Evolutionary conservation across 306 rosid genomes (phyloP), one percentile per base, ranked within the genome.

Genomic region (Dryas alaskensis): DNA sequence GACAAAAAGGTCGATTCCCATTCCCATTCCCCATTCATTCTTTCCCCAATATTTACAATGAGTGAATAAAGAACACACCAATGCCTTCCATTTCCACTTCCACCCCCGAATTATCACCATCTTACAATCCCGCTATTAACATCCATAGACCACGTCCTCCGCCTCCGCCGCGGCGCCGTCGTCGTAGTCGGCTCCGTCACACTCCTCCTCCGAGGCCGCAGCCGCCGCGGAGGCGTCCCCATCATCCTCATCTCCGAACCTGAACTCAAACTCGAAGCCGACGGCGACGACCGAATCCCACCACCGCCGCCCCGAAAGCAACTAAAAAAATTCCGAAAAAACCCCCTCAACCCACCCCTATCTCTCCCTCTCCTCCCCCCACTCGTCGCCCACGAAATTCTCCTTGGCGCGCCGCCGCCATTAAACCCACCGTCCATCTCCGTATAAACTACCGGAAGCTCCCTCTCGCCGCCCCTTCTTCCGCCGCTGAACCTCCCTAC

Each of bases 81-180:
- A 49, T 4, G 58, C 55, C 54, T 50, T 52, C 12, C 19, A 17
- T 60, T 60, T 58, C 61, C 42, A 25, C 17, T 14, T 43, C 37
- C 37, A 31, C 37, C 37, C 37, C 37, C 37, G 37, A 31, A 31
- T 2, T 31, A 59, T 73, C 68, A 90, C 95, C 89, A 86, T 40
- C 78, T 70, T 4, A 85, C 81, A 73, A 74, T 72, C 45, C 97
- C 88, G 65, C 86, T 83, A 78, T 87, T 86, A 11, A 84, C 91
- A 13, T 89, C 92, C 97, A 84, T 84, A 37, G 92, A 87, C 97
- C 97, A 91, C 60, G 91, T 89, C 79, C 97, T 86, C 3, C 89
- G 85, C 1, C 37, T 31, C 37, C 86, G 65, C 22, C 84, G 70
- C 4, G 80, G 60, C 7, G 74, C 70, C 4, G 79, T 74, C 2